Evolutionary conservation across 2,329 filamentous ascomycete species (phyloP).

Genomic region (Penicillium rolfsii): DNA sequence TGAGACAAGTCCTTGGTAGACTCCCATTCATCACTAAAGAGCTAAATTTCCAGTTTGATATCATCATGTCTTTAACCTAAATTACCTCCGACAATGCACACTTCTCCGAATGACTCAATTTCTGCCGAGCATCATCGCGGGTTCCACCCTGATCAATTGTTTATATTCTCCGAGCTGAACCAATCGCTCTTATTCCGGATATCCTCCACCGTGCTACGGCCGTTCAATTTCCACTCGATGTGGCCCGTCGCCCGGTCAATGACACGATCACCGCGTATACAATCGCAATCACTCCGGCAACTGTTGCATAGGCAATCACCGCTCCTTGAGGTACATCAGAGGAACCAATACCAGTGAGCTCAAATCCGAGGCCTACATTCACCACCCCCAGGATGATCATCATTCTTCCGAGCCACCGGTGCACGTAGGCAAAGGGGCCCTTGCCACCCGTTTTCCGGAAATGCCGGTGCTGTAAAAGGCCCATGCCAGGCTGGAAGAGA

Average conservation of each 20-base stretch:
- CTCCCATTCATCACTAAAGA: too few relatives aligned
- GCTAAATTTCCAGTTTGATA: neutral
- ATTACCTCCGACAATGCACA: too few relatives aligned
- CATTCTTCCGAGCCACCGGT: slow-evolving; percentile 59
- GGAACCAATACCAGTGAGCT: slow-evolving; percentile 48
- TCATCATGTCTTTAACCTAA: neutral
- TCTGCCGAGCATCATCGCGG: neutral
- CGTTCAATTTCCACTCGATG: neutral
- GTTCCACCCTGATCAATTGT: neutral
- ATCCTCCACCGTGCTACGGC: too few relatives aligned
- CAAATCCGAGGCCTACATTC: slow-evolving; percentile 61
- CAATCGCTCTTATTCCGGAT: neutral
- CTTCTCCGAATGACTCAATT: neutral
- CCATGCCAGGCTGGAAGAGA: slow-evolving; percentile 59
- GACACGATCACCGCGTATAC: slow-evolving; percentile 40
- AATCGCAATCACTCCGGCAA: slow-evolving; percentile 54
- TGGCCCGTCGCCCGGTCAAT: neutral
- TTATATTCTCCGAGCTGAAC: neutral
- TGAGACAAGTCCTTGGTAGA: too few relatives aligned
- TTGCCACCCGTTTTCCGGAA: slow-evolving; percentile 54
- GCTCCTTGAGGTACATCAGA: slow-evolving; percentile 37
- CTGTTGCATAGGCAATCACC: slow-evolving; percentile 55
- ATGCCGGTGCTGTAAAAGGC: slow-evolving; percentile 55
- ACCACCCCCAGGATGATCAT: slow-evolving; percentile 58
- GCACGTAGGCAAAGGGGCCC: slow-evolving; percentile 53